Conservation (phyloP, 2,329 filamentous ascomycete species). For the Thielaviopsis euricoi region DNA sequence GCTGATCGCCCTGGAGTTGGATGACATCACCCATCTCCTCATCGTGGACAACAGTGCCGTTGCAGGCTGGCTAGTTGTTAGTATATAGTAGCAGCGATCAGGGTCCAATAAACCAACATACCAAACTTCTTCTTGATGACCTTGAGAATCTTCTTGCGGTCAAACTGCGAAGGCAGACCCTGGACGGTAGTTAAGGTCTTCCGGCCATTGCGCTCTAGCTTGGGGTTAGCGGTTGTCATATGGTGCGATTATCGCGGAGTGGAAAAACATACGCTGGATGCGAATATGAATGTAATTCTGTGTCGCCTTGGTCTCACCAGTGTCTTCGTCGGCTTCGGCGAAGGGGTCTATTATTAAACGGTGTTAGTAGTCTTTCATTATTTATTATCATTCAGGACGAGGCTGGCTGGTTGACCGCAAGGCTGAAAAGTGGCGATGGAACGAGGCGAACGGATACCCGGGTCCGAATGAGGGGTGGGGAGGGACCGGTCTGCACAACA, state of each 20-base stretch:
- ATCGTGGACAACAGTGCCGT: slow-evolving; percentile 98
- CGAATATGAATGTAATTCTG: slow-evolving; percentile 99
- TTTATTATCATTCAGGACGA: neutral
- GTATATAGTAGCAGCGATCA: slow-evolving; percentile 13
- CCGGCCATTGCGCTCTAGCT: slow-evolving; percentile 95
- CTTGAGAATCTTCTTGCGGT: slow-evolving; percentile 99
- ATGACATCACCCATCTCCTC: slow-evolving; percentile 98
- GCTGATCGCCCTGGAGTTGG: slow-evolving; percentile 97
- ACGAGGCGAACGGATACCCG: neutral
- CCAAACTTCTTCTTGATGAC: slow-evolving; percentile 99
- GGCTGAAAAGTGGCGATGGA: slow-evolving; percentile 1
- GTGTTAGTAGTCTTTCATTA: slow-evolving; percentile 16
- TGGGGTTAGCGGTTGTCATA: neutral
- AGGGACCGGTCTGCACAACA: neutral
- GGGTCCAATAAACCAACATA: slow-evolving; percentile 26
- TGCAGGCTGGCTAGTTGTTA: slow-evolving; percentile 53
- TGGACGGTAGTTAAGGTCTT: slow-evolving; percentile 99
- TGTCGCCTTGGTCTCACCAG: slow-evolving; percentile 84
- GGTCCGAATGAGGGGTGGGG: slow-evolving; percentile 2
- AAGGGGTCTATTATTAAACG: slow-evolving; percentile 67
- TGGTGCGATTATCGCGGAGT: neutral
- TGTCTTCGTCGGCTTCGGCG: slow-evolving; percentile 99
- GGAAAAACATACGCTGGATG: slow-evolving; percentile 78
- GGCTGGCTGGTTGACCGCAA: neutral
- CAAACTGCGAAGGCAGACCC: slow-evolving; percentile 96